phyloP scores from a whole-genome alignment of 371 early-diverging fungal genomes.

The Gilbertella persicaria region DNA sequence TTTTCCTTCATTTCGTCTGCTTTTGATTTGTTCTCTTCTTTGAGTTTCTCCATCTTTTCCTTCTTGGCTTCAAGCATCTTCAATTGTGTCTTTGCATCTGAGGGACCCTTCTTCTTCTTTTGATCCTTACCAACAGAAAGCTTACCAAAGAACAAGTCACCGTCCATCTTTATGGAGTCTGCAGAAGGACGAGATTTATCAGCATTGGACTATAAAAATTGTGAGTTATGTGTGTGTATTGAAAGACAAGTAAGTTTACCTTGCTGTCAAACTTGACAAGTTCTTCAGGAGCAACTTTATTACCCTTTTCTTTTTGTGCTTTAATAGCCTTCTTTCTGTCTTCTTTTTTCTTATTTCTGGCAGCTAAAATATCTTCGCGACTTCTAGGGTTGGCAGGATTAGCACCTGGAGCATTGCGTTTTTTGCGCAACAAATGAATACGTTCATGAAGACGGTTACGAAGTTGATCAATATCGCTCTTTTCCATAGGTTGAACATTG shows the following conservation, averaged over 20 bases:
- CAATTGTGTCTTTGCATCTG: conserved; percentile 74
- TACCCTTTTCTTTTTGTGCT: conserved; percentile 68
- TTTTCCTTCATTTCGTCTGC: conserved; percentile 74
- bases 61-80: conserved; percentile 77
- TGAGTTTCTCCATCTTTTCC: conserved; percentile 75
- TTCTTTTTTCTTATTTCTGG: conserved; percentile 77
- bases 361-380: conserved; percentile 76
- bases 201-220: conserved; percentile 4
- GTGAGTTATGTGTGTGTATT: conserved; percentile 1
- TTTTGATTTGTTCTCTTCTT: conserved; percentile 67
- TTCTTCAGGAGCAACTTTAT: conserved; percentile 49
- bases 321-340: conserved; percentile 69
- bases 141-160: conserved; percentile 72
- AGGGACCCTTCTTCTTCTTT: conserved; percentile 73
- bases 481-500: conserved; percentile 40
- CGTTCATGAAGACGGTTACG: conserved; percentile 71
- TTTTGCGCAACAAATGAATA: conserved; percentile 67
- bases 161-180: conserved; percentile 58
- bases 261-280: conserved; percentile 51
- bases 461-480: conserved; percentile 63
- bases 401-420: conserved; percentile 60
- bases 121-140: conserved; percentile 61
- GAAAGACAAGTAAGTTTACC: conserved; percentile 9
- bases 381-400: conserved; percentile 55
- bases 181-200: conserved; percentile 35